Evolutionary conservation across 768 basidiomycete species (phyloP).

Genomic region (Kwoniella europaea): DNA sequence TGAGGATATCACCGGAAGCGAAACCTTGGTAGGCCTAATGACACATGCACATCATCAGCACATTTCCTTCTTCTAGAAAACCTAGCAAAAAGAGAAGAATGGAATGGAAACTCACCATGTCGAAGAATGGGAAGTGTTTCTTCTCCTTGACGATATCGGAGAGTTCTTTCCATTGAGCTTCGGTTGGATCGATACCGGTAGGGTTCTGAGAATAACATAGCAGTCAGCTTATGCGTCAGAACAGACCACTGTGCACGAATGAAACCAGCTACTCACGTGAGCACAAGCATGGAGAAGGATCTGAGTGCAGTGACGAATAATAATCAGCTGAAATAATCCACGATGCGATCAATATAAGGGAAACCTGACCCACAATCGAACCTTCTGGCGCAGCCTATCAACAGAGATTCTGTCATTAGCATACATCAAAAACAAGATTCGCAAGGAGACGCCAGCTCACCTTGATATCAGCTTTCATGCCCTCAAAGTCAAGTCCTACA

Average conservation of each 20-base stretch:
- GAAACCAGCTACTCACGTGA: slow-evolving; percentile 34
- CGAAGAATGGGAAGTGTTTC: slow-evolving; percentile 95
- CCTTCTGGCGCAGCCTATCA: slow-evolving; percentile 66
- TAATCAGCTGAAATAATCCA: not conserved
- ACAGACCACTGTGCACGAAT: not conserved
- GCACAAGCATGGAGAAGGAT: slow-evolving; percentile 94
- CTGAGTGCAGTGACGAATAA: slow-evolving; percentile 8
- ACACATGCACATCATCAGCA: slow-evolving; percentile 7
- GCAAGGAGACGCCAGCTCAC: slow-evolving; percentile 60
- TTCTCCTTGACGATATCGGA: slow-evolving; percentile 82
- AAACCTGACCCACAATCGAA: slow-evolving; percentile 65
- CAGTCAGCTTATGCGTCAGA: not conserved
- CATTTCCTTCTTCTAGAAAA: not conserved
- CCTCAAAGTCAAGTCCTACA: slow-evolving; percentile 89
- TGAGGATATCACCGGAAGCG: slow-evolving; percentile 86
- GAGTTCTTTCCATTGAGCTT: slow-evolving; percentile 87
- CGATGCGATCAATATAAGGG: no score
- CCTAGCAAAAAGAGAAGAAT: not conserved
- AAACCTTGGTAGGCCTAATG: slow-evolving; percentile 94
- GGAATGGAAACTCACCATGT: slow-evolving; percentile 66
- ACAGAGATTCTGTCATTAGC: not conserved
- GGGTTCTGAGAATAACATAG: slow-evolving; percentile 73
- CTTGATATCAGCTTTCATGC: slow-evolving; percentile 83
- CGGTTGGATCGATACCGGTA: slow-evolving; percentile 95
- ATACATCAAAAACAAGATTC: not conserved